Conservation (phyloP, 306 rosid genomes). For the Dryas octopetala region DNA sequence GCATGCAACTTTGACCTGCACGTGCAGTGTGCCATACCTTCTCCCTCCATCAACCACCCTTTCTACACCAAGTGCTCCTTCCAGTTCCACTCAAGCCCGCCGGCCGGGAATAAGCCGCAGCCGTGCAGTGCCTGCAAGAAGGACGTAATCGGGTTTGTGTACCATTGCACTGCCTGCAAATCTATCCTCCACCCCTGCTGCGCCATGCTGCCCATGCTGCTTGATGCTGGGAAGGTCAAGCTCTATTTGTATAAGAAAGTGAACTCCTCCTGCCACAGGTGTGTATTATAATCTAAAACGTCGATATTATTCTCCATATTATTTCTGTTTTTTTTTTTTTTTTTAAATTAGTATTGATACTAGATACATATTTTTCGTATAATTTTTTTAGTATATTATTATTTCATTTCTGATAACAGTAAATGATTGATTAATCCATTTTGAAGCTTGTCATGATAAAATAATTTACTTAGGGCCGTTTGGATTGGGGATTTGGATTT, state of each 20-base stretch:
- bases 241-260: slow-evolving; percentile 57
- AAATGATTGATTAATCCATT: no score
- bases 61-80: slow-evolving; percentile 65
- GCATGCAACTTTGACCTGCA: slow-evolving; percentile 77
- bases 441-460: no score
- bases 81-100: slow-evolving; percentile 56
- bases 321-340: no score
- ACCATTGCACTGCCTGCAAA: slow-evolving; percentile 63
- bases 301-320: no score
- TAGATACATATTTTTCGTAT: no score
- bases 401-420: no score
- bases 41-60: slow-evolving; percentile 51
- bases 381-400: no score
- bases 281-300: slow-evolving; percentile 26
- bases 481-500: no score
- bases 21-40: slow-evolving; percentile 60
- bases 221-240: slow-evolving; percentile 55
- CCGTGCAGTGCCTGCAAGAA: slow-evolving; percentile 77
- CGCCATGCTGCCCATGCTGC: slow-evolving; percentile 69
- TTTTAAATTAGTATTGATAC: no score
- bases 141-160: slow-evolving; percentile 58
- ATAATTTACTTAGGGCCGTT: no score
- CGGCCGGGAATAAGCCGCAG: slow-evolving; percentile 28
- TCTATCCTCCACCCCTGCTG: slow-evolving; percentile 89
- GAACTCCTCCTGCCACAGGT: slow-evolving; percentile 56